These are phyloP conservation scores for Globisporangium nodosum DNA, from an alignment of 352 stramenopile genomes.

Conservation along the genomic window DNA sequence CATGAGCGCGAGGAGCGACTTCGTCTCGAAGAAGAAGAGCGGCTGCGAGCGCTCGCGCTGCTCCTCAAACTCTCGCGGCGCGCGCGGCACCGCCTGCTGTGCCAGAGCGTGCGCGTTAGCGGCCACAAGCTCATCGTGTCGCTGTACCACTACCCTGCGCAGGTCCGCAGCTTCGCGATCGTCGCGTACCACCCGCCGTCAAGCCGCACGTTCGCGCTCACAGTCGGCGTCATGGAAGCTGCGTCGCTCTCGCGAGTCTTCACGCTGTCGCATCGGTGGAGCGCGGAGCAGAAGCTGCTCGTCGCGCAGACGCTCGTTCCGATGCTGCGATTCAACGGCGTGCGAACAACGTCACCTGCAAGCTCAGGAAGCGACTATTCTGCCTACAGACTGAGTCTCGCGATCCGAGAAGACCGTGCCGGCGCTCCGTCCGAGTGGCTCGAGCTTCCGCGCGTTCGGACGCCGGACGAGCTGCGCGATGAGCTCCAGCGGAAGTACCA, in stretches of 20 bases:
- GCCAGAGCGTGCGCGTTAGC: slow-evolving; percentile 23
- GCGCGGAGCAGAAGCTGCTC: slow-evolving; percentile 32
- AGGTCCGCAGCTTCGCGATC: slow-evolving; percentile 49
- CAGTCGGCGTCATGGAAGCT: slow-evolving; percentile 36
- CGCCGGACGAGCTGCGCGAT: slow-evolving; percentile 13
- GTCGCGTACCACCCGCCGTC: slow-evolving; percentile 42
- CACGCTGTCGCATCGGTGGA: slow-evolving; percentile 40
- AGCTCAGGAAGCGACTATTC: not conserved
- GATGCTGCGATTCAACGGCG: slow-evolving; percentile 24
- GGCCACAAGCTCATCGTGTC: slow-evolving; percentile 46
- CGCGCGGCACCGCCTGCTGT: slow-evolving; percentile 42
- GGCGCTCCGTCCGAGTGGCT: slow-evolving; percentile 20
- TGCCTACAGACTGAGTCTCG: slow-evolving; percentile 29
- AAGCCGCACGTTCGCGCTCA: slow-evolving; percentile 31
- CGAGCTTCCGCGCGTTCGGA: slow-evolving; percentile 13
- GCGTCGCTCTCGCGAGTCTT: slow-evolving; percentile 29
- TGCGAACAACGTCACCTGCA: not conserved
- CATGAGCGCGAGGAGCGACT: slow-evolving; percentile 48
- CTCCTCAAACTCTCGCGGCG: slow-evolving; percentile 42
- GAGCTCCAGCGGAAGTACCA: slow-evolving; percentile 32
- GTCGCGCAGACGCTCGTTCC: slow-evolving; percentile 34
- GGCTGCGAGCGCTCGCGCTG: slow-evolving; percentile 33
- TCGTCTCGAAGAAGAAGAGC: slow-evolving; percentile 39
- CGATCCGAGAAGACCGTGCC: slow-evolving; percentile 24
- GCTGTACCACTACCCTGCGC: slow-evolving; percentile 52